Conservation (phyloP, 192 early-diverging fungal species). For the Pecoramyces ruminantium region DNA sequence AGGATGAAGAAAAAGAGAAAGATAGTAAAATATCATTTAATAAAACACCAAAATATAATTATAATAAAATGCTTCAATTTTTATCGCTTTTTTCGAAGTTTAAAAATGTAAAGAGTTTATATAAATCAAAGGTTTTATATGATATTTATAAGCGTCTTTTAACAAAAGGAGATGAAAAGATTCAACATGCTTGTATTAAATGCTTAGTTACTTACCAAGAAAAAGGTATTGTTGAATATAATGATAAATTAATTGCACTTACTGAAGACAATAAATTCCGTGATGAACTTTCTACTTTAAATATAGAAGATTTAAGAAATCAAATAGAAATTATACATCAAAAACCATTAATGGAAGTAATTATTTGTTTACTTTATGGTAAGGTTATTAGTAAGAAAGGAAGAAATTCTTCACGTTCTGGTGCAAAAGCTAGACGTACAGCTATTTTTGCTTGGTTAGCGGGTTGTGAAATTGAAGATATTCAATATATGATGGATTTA, state of each 20-base stretch:
- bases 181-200: slow-evolving; percentile 66
- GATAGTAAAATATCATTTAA: slow-evolving; percentile 5
- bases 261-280: slow-evolving; percentile 77
- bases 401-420: slow-evolving; percentile 49
- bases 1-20: slow-evolving; percentile 8
- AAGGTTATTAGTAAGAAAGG: slow-evolving; percentile 68
- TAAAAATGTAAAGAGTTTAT: slow-evolving; percentile 34
- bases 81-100: slow-evolving; percentile 49
- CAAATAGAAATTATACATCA: slow-evolving; percentile 59
- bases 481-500: slow-evolving; percentile 56
- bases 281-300: slow-evolving; percentile 67
- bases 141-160: slow-evolving; percentile 56
- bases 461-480: slow-evolving; percentile 41
- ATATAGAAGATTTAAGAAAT: slow-evolving; percentile 28
- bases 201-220: slow-evolving; percentile 74
- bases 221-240: slow-evolving; percentile 44
- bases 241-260: slow-evolving; percentile 58
- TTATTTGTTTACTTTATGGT: slow-evolving; percentile 58
- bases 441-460: slow-evolving; percentile 73
- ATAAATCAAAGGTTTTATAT: slow-evolving; percentile 30
- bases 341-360: background rate
- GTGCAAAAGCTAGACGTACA: slow-evolving; percentile 49
- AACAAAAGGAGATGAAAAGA: slow-evolving; percentile 53
- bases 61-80: slow-evolving; percentile 21
- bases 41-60: slow-evolving; percentile 3